Evolutionary conservation across 495 filamentous ascomycete species (phyloP).

Genomic region (Neurospora sp.): DNA sequence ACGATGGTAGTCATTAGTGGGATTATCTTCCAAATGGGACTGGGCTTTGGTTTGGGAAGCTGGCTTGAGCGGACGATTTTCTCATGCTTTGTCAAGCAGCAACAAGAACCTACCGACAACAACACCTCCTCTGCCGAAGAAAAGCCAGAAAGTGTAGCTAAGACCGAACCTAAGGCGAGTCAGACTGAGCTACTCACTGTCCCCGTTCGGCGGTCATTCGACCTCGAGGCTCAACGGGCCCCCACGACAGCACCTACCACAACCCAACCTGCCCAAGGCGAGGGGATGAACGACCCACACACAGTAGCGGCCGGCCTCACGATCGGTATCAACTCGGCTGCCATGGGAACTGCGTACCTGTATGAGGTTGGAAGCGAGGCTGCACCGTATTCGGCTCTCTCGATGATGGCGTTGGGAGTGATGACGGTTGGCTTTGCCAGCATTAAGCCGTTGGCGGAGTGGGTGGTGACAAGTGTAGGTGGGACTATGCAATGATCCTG

Average conservation of each 20-base stretch:
- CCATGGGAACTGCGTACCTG: constrained; percentile 40
- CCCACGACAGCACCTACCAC: not conserved
- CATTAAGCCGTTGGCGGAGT: constrained; percentile 19
- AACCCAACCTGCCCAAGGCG: not conserved
- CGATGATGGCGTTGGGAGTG: constrained; percentile 38
- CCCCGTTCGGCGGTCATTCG: not conserved
- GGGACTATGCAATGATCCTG: not conserved
- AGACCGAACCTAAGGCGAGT: not conserved
- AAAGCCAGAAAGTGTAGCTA: not conserved
- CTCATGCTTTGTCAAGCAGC: not conserved
- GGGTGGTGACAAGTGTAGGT: constrained; percentile 12
- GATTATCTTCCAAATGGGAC: constrained; percentile 34
- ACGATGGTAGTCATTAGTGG: constrained; percentile 37
- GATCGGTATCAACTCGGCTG: constrained; percentile 39
- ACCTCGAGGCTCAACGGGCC: constrained; percentile 1
- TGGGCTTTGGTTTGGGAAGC: constrained; percentile 22
- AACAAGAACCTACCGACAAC: not conserved
- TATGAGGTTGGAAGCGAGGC: constrained; percentile 37
- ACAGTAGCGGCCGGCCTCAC: constrained; percentile 34
- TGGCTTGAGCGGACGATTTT: constrained; percentile 23
- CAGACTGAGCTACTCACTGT: not conserved
- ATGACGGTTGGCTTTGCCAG: constrained; percentile 37
- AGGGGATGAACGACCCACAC: constrained; percentile 12
- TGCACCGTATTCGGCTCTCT: constrained; percentile 36
- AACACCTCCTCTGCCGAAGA: not conserved